Conservation (phyloP, 108 stramenopile species). For the Cyclotella cryptica region DNA sequence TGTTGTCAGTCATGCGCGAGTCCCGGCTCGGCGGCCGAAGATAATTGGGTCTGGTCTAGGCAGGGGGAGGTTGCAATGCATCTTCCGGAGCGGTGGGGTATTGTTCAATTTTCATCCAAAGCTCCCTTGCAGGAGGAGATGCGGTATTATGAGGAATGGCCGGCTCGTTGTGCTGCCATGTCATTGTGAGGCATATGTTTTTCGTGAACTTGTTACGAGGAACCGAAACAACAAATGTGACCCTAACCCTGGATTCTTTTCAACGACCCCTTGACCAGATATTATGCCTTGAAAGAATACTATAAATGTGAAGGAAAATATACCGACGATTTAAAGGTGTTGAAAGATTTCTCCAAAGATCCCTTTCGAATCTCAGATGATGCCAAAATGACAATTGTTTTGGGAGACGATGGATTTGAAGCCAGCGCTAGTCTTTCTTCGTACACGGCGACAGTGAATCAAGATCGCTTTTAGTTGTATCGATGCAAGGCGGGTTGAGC, state of each 20-base stretch:
- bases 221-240: neutral
- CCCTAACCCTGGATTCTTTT: neutral
- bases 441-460: constrained; percentile 38
- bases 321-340: constrained; percentile 26
- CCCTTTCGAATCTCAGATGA: constrained; percentile 32
- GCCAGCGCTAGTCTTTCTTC: constrained; percentile 27
- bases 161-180: constrained; percentile 79
- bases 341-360: constrained; percentile 31
- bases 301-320: constrained; percentile 33
- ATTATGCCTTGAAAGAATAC: constrained; percentile 75
- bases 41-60: constrained; percentile 52
- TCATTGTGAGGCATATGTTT: constrained; percentile 39
- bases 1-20: constrained; percentile 47
- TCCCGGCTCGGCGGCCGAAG: constrained; percentile 40
- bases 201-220: neutral
- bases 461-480: constrained; percentile 46
- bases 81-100: constrained; percentile 50
- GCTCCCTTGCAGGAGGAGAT: constrained; percentile 34
- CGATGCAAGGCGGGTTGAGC: neutral
- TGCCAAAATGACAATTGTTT: constrained; percentile 21
- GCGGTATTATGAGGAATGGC: constrained; percentile 63
- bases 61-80: constrained; percentile 52
- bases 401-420: constrained; percentile 31
- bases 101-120: constrained; percentile 37
- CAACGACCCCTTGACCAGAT: constrained; percentile 15